phyloP scores from a whole-genome alignment of 805 yeast genomes.

The Saccharomycopsis sp. region DNA sequence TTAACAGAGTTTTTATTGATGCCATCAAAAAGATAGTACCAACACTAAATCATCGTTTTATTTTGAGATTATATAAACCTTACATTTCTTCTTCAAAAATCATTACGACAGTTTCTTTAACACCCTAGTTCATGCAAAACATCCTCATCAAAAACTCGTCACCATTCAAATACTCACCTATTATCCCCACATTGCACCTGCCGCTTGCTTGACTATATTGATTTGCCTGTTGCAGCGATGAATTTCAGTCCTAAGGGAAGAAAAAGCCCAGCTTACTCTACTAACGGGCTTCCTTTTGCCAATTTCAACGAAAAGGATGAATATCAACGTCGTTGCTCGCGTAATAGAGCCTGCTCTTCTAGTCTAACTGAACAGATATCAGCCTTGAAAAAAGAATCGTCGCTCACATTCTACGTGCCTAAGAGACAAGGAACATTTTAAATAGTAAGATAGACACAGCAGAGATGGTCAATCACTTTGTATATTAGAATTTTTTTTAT shows the following conservation, averaged over 20 bases:
- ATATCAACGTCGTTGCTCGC: background rate
- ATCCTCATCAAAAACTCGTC: background rate
- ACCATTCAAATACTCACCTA: no score
- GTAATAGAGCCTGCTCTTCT: background rate
- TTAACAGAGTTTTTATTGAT: no score
- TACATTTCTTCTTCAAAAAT: background rate
- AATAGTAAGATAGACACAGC: background rate
- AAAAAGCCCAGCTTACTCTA: background rate
- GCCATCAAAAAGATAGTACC: no score
- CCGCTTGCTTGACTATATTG: background rate
- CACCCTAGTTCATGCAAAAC: background rate
- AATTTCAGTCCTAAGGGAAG: background rate
- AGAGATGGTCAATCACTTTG: background rate
- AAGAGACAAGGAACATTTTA: background rate
- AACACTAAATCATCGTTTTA: no score
- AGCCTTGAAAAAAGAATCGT: background rate
- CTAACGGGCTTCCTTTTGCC: background rate
- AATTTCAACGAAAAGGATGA: conserved; percentile 1
- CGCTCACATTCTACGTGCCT: background rate
- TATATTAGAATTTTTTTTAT: background rate
- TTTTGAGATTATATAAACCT: background rate
- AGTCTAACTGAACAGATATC: background rate
- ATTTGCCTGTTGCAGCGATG: background rate
- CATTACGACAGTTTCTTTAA: background rate
- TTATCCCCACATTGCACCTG: background rate